Base-by-base conservation (phyloP, 2,329 filamentous ascomycete genomes). In the Pleoardoris graminearum region DNA sequence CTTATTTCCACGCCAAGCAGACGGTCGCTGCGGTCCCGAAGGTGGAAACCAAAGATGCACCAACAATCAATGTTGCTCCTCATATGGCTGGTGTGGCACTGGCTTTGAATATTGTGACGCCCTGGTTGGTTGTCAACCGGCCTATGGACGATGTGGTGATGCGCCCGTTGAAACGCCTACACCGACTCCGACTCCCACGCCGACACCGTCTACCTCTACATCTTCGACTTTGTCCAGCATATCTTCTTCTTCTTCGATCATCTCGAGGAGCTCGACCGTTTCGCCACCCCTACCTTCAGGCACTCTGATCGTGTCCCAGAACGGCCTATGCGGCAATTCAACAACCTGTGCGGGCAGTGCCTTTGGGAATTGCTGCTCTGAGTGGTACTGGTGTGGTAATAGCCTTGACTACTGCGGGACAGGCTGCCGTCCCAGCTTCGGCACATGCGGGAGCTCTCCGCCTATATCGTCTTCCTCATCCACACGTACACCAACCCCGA, bases 121-220 rank as follows among this genome's bases (percentile, higher is more conserved):
- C 1, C 47, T 69, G 14, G 65, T 64, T 6, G 64, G 63, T 30
- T 68, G 65, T 32, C 67, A 69, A 25, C 65, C 65, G 11, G 50
- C 62, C 8, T 69, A 59, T 45, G 65, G 67, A 30, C 51, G 65
- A 41, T 69, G 67, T 35, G 65, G 65, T 32, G 56, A 67, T 36
- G 50, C 54, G 16, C 53, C 59, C 21, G 51, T 54, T 17, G 42
- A 42, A 21, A 54, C 57, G 4, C 55, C 56, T 4, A 55, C 51
- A 5, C 57, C 58, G 1, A 55, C 55, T 7, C 59, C 65, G 2
- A 50, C 63, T 3, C 51, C 60, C 1, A 50, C 53, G 11, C 47
- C 59, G n/a, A 51, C 56, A 16, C 46, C 52, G 32, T 48, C 51
- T 16, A 44, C 56, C 21, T 45, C 50, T 11, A 50, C 56, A 19